Base-by-base conservation (phyloP, 352 stramenopile genomes). In the Phytophthora uliginosa region DNA sequence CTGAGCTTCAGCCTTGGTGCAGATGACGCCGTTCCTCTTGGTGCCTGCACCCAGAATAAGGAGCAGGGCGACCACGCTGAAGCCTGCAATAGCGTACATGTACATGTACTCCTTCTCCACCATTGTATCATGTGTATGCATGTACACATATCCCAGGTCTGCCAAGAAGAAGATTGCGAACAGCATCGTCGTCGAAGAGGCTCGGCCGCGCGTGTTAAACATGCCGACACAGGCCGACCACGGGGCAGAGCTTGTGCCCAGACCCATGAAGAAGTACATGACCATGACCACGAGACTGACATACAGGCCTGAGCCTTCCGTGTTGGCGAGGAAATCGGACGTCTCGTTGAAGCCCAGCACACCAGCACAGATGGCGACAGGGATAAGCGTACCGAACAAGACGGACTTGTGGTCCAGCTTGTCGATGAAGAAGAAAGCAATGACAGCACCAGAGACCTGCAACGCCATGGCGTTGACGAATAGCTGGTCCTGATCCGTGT, bases 401-500 rank as follows among this genome's bases (percentile, higher is more conserved):
- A 95, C 80, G 7, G 78, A 88, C 70, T 89, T 88, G 80, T 93
- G 86, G 64, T 92, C 85, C 24, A 92, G 61, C 63, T 89, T 88
- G 74, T 95, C 87, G 36, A 95, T 92, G 74, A 92, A 88, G 73
- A 95, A 95, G 69, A 95, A 90, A 59, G 84, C 82, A 17, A 95
- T 71, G 4, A 86, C 59, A 5, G 85, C 78, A 53, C 87, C 87
- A 3, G 73, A 67, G n/a, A 89, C 58, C 64, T 95, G 81, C 34
- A 95, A 64, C 20, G 78, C 64, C 61, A 91, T 78, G 12, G 65
- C 79, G 69, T 88, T 90, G 40, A 91, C 81, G 38, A 89, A 91
- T 45, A 89, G 76, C 20, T 81, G 57, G 28, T 81, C 70, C 58
- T 84, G 70, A 26, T 90, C 73, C 7, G 76, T 82, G 73, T 83